Conservation (phyloP, 177 flowering plant genomes). For the Vitis hybrid region DNA sequence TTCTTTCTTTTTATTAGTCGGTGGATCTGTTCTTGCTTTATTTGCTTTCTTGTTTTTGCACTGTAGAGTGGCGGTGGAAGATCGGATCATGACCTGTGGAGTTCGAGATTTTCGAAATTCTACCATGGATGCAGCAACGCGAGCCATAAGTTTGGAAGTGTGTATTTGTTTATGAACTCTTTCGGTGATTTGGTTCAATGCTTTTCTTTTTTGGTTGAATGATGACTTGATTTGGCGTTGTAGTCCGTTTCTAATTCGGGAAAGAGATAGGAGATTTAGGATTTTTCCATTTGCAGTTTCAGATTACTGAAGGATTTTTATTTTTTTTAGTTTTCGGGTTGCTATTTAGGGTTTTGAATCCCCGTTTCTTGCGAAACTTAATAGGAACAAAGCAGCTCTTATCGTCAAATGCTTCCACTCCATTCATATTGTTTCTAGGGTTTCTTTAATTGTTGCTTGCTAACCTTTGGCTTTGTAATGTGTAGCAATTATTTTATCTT, state of each 20-base stretch:
- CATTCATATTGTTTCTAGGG: background rate
- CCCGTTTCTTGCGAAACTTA: too few relatives aligned
- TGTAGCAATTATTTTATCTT: background rate
- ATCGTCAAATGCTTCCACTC: background rate
- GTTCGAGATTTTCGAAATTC: conserved; percentile 34
- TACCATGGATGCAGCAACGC: conserved; percentile 55
- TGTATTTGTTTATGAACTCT: conserved; percentile 9
- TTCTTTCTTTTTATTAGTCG: background rate
- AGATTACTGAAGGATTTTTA: too few relatives aligned
- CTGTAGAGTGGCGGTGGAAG: conserved; percentile 35
- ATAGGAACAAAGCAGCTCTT: too few relatives aligned
- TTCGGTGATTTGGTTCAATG: too few relatives aligned
- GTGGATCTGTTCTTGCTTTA: conserved; percentile 1
- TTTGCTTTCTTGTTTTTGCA: conserved; percentile 9
- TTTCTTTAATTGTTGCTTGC: background rate
- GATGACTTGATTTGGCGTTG: too few relatives aligned
- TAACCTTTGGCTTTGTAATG: background rate
- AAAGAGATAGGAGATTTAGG: background rate
- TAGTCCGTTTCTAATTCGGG: background rate
- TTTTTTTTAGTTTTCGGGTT: too few relatives aligned
- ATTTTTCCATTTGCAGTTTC: background rate
- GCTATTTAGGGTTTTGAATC: too few relatives aligned
- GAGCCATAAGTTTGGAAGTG: conserved; percentile 45
- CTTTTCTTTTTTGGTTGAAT: background rate
- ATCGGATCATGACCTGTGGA: conserved; percentile 45